phyloP scores from a whole-genome alignment of 257 asterid species.

The Mitragyna speciosa region DNA sequence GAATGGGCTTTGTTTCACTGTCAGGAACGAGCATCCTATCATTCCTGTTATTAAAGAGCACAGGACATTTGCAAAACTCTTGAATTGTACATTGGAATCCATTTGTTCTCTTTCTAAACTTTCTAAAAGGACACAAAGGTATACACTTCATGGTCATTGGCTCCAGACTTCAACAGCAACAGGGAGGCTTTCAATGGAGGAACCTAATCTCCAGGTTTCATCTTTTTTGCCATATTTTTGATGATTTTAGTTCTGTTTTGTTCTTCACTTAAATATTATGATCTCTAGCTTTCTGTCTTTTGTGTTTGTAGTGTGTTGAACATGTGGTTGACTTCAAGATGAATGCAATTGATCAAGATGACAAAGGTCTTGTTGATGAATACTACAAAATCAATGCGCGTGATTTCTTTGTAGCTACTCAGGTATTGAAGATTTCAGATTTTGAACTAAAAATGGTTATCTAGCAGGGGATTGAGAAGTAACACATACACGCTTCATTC shows the following conservation, averaged over 20 bases:
- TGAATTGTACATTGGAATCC: constrained; percentile 83
- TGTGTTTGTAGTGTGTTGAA: constrained; percentile 68
- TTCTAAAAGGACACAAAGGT: constrained; percentile 73
- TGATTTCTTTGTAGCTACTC: constrained; percentile 78
- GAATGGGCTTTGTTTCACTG: constrained; percentile 20
- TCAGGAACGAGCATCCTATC: constrained; percentile 90
- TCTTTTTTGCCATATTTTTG: constrained; percentile 15
- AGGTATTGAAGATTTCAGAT: constrained; percentile 54
- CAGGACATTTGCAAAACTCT: constrained; percentile 79
- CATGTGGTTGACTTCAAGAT: constrained; percentile 80
- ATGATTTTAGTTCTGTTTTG: constrained; percentile 9
- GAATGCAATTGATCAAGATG: constrained; percentile 37
- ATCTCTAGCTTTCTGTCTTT: background rate
- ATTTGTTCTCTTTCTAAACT: constrained; percentile 88
- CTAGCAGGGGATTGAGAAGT: constrained; percentile 20
- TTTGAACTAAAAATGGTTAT: constrained; percentile 4
- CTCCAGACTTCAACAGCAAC: constrained; percentile 97
- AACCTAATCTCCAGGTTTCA: constrained; percentile 94
- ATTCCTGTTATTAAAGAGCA: constrained; percentile 89
- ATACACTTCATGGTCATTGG: constrained; percentile 97
- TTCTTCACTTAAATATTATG: background rate
- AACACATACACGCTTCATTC: constrained; percentile 1
- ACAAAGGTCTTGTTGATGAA: constrained; percentile 35
- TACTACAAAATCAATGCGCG: constrained; percentile 76
- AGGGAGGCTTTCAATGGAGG: constrained; percentile 96